Evolutionary conservation across 805 yeast species (phyloP).

Genomic region (Grigorovia yakushimaensis): DNA sequence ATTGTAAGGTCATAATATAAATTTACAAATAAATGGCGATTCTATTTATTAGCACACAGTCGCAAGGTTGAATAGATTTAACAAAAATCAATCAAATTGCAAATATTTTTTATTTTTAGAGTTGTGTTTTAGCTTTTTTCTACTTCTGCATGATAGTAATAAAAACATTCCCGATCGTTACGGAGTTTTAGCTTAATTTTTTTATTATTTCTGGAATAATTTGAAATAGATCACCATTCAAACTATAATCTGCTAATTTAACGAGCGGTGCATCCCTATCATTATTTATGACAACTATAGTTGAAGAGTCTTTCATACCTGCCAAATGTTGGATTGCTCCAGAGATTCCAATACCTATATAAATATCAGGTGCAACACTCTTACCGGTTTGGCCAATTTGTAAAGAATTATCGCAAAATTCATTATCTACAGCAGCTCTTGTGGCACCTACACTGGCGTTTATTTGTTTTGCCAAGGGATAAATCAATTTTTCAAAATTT

Average conservation of each 20-base stretch:
- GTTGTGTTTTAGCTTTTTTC: too few relatives aligned
- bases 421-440: conserved; percentile 95
- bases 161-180: too few relatives aligned
- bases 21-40: too few relatives aligned
- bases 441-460: conserved; percentile 79
- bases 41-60: too few relatives aligned
- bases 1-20: too few relatives aligned
- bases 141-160: too few relatives aligned
- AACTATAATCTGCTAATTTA: conserved; percentile 79
- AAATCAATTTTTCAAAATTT: conserved; percentile 64
- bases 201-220: conserved; percentile 84
- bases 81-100: too few relatives aligned
- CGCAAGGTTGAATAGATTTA: too few relatives aligned
- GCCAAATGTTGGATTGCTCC: conserved; percentile 98
- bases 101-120: too few relatives aligned
- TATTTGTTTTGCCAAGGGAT: conserved; percentile 75
- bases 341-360: conserved; percentile 86
- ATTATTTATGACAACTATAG: conserved; percentile 88
- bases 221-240: conserved; percentile 82
- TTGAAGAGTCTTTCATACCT: conserved; percentile 94
- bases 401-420: conserved; percentile 88
- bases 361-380: conserved; percentile 92
- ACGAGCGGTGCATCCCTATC: conserved; percentile 92
- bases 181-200: conserved; percentile 39
- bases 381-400: conserved; percentile 99